Percentiles rank a stretch among this genome's conserved stretches.
phyloP scores from a whole-genome alignment of 192 early-diverging fungal species.

The Chytriomyces hyalinus region DNA sequence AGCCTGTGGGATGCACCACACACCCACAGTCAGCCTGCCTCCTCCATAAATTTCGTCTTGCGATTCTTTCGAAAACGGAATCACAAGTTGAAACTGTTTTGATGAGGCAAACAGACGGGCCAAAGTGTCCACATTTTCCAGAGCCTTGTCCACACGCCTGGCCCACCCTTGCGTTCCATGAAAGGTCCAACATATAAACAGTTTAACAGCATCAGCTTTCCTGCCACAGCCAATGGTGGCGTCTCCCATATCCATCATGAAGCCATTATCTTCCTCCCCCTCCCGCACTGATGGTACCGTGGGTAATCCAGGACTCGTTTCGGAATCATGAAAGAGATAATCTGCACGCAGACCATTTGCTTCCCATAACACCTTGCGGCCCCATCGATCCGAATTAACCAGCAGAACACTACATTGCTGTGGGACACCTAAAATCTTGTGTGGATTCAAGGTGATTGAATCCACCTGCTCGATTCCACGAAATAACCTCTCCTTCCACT shows the following conservation, averaged over 20 bases:
- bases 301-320: too few relatives aligned
- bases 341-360: slow-evolving; percentile 68
- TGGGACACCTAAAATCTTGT: slow-evolving; percentile 81
- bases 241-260: slow-evolving; percentile 73
- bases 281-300: slow-evolving; percentile 22
- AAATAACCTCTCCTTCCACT: slow-evolving; percentile 1
- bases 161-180: slow-evolving; percentile 69
- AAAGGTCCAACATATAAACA: slow-evolving; percentile 80
- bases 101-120: slow-evolving; percentile 26
- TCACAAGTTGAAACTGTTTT: slow-evolving; percentile 14
- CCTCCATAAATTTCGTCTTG: background rate
- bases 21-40: slow-evolving; percentile 1
- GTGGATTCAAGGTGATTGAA: slow-evolving; percentile 78
- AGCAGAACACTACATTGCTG: slow-evolving; percentile 79
- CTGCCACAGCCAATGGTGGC: slow-evolving; percentile 81
- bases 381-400: slow-evolving; percentile 50
- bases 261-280: slow-evolving; percentile 34
- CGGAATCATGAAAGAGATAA: slow-evolving; percentile 66
- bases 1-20: slow-evolving; percentile 26
- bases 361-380: slow-evolving; percentile 53
- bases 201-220: slow-evolving; percentile 76
- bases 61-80: background rate
- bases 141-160: slow-evolving; percentile 61
- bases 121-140: slow-evolving; percentile 46
- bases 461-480: slow-evolving; percentile 53